These are phyloP conservation scores for Emmonsia crescens DNA, from an alignment of 2,329 filamentous ascomycete species.

Conservation along the genomic window DNA sequence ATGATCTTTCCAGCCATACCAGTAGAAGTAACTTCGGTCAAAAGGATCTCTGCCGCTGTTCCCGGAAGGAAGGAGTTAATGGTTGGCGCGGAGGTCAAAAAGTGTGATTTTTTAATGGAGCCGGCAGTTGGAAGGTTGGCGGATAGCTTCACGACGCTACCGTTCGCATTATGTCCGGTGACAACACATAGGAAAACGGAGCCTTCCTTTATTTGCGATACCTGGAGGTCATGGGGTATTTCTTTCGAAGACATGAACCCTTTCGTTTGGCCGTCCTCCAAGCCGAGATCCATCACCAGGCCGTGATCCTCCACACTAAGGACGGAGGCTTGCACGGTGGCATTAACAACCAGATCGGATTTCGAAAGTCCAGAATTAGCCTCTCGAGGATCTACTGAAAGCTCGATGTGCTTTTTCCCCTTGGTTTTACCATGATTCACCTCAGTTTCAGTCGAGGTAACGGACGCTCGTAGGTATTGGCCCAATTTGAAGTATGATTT, in stretches of 20 bases:
- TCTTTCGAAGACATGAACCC: conserved; percentile 84
- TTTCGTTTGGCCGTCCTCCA: conserved; percentile 51
- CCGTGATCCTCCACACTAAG: conserved; percentile 93
- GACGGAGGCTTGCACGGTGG: conserved; percentile 77
- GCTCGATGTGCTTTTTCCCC: conserved; percentile 69
- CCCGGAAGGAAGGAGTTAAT: conserved; percentile 87
- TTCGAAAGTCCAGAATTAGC: conserved; percentile 65
- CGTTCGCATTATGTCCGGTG: conserved; percentile 60
- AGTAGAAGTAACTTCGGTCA: conserved; percentile 61
- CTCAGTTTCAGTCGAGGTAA: conserved; percentile 62
- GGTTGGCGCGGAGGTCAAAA: conserved; percentile 65
- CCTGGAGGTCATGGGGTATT: conserved; percentile 53
- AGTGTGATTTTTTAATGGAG: conserved; percentile 53
- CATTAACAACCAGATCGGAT: conserved; percentile 63
- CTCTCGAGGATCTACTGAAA: conserved; percentile 69
- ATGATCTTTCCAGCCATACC: conserved; percentile 87
- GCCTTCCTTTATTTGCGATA: conserved; percentile 66
- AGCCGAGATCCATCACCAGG: conserved; percentile 80
- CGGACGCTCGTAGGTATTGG: conserved; percentile 77
- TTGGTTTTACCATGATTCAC: conserved; percentile 43
- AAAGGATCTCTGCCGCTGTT: conserved; percentile 73
- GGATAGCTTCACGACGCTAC: conserved; percentile 79
- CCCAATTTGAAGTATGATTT: conserved; percentile 66
- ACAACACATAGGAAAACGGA: conserved; percentile 76
- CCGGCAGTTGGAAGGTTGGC: conserved; percentile 60